Evolutionary conservation across 2,329 filamentous ascomycete species (phyloP), one percentile per base, ranked within the genome.

Genomic region (Aspergillus sp.): DNA sequence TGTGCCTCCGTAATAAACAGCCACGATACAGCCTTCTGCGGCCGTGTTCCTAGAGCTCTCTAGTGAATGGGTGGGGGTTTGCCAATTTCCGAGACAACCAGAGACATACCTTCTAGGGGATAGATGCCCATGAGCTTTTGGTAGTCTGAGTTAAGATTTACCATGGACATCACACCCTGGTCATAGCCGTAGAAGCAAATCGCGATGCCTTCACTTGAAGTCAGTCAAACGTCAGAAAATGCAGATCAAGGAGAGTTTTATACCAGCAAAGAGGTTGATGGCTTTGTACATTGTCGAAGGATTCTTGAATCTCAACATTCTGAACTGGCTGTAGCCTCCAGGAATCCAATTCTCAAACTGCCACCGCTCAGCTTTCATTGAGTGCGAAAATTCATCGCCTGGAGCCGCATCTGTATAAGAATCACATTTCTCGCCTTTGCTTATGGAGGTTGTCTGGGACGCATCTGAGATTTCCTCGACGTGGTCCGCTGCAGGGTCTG

Each of bases 181-280:
- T 67, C 78, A 77, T 81, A 67, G 37, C 67, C 80, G 52, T 82
- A 82, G 69, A 83, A 82, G 66, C 83, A 81, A 50, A 83, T 83
- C 9, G 34, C 34, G 27, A 19, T 26, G 34, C 34, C 34, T 37
- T 37, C 8, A 11, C 26, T 37, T 10, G 19, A 37, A 6, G 7
- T 27, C 5, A 27, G 34, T 37, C 10, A 27, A 26, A 5, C 6
- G 7, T 37, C 0, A 37, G 19, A 19, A 5, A 27, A n/a, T 26
- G 19, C 11, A 37, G 7, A 9, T 6, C 3, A 10, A 11, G 13
- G 27, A 13, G 9, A 19, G n/a, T 37, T 27, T 5, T 26, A 26
- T 11, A 37, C 34, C 34, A 37, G 34, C 19, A 37, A 37, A 37
- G 34, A 37, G 34, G 9, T 27, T 37, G 19, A 37, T n/a, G 11